A percentile compares a stretch with the other conserved stretches of the same genome.
phyloP scores from a whole-genome alignment of 2,329 filamentous ascomycete genomes.

The Botryotinia convoluta region DNA sequence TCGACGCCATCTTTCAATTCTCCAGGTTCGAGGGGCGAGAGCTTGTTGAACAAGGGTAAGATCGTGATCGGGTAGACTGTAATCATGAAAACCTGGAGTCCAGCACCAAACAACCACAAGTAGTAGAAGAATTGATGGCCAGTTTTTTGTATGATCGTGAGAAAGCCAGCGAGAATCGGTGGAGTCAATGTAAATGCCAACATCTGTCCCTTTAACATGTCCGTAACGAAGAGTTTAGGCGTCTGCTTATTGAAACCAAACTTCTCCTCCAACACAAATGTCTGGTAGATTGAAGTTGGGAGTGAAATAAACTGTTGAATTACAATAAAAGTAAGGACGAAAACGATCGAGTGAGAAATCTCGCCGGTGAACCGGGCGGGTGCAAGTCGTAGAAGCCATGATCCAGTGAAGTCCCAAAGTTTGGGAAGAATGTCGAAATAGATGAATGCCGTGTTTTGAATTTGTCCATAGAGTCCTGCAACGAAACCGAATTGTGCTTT shows the following conservation, averaged over 20 bases:
- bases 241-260: slow-evolving; percentile 99
- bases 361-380: slow-evolving; percentile 82
- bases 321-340: slow-evolving; percentile 82
- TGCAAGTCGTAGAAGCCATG: slow-evolving; percentile 69
- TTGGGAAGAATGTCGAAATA: slow-evolving; percentile 88
- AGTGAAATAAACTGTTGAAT: slow-evolving; percentile 77
- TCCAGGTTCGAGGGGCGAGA: slow-evolving; percentile 86
- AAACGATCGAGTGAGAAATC: slow-evolving; percentile 89
- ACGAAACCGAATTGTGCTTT: slow-evolving; percentile 89
- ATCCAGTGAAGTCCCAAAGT: slow-evolving; percentile 80
- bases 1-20: slow-evolving; percentile 87
- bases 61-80: slow-evolving; percentile 95
- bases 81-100: slow-evolving; percentile 89
- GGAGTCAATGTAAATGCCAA: slow-evolving; percentile 77
- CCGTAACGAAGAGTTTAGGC: slow-evolving; percentile 77
- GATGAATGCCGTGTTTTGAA: slow-evolving; percentile 86
- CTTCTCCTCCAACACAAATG: slow-evolving; percentile 92
- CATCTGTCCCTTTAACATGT: slow-evolving; percentile 87
- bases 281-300: slow-evolving; percentile 84
- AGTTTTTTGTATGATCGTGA: slow-evolving; percentile 91
- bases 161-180: slow-evolving; percentile 86
- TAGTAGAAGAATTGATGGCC: slow-evolving; percentile 97
- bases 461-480: slow-evolving; percentile 76
- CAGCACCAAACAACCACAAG: slow-evolving; percentile 88
- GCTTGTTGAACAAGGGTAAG: slow-evolving; percentile 95